These are phyloP conservation scores for Bacidia gigantensis DNA, from an alignment of 495 filamentous ascomycete species.

Conservation along the genomic window DNA sequence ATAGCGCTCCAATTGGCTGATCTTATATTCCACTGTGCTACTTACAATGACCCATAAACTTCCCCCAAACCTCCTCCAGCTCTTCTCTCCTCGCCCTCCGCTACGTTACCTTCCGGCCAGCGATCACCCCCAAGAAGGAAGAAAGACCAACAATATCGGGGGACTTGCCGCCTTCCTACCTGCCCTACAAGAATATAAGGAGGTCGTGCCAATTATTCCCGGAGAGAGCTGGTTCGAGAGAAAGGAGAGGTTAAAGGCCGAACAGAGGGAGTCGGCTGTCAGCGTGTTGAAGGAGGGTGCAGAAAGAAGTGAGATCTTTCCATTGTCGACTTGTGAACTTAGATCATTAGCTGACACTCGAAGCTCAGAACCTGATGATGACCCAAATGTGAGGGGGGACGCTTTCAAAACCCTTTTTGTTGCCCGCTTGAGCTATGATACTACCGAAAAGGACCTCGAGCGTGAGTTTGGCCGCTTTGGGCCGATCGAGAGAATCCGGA, in stretches of 20 bases:
- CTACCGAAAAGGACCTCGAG: constrained; percentile 79
- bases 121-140: constrained; percentile 73
- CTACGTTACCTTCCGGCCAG: constrained; percentile 75
- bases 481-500: constrained; percentile 91
- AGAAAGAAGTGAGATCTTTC: constrained; percentile 1
- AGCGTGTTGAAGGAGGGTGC: constrained; percentile 48
- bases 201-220: constrained; percentile 59
- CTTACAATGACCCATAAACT: constrained; percentile 83
- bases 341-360: background rate
- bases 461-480: constrained; percentile 90
- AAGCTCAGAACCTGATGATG: constrained; percentile 52
- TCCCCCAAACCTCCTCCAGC: constrained; percentile 77
- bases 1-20: background rate
- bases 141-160: constrained; percentile 53
- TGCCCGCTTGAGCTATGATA: constrained; percentile 75
- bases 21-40: background rate
- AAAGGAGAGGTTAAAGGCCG: constrained; percentile 61
- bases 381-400: constrained; percentile 80
- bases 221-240: constrained; percentile 88
- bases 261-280: constrained; percentile 56
- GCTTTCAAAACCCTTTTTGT: constrained; percentile 93
- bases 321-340: background rate
- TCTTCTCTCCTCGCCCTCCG: constrained; percentile 87
- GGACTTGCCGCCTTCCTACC: constrained; percentile 64
- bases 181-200: constrained; percentile 53